Conservation (phyloP, 177 flowering plant species). For the Vitis hybrid region DNA sequence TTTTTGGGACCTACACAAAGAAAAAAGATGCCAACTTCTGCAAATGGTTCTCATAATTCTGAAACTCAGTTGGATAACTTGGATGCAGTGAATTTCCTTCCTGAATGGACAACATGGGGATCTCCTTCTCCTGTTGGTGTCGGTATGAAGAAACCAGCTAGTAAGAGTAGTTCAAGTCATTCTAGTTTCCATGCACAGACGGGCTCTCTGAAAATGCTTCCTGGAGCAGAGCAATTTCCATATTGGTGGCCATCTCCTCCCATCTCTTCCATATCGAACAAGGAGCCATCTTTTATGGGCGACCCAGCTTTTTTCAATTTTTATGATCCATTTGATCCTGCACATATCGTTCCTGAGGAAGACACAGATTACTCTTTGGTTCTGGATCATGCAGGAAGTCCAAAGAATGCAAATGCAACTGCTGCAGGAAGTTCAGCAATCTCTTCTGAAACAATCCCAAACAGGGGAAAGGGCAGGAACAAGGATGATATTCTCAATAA, state of each 20-base stretch:
- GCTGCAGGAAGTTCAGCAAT: conserved; percentile 20
- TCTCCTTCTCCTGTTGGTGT: too few relatives aligned
- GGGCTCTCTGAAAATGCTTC: conserved; percentile 1
- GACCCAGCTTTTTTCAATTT: neutral
- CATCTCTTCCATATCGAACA: neutral
- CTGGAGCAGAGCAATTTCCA: conserved; percentile 1
- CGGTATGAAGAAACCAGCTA: neutral
- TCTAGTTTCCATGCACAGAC: neutral
- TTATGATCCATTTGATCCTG: conserved; percentile 1
- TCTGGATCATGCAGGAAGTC: conserved; percentile 6
- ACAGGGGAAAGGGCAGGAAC: conserved; percentile 10
- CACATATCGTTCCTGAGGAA: conserved; percentile 11
- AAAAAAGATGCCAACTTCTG: conserved; percentile 12
- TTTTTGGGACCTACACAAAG: conserved; percentile 8
- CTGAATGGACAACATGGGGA: neutral
- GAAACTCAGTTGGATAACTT: neutral
- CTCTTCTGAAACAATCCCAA: conserved; percentile 4
- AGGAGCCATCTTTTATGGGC: neutral
- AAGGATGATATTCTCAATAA: conserved; percentile 45
- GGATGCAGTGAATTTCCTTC: neutral
- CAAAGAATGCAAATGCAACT: neutral
- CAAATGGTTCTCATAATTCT: conserved; percentile 14
- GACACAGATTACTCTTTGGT: conserved; percentile 2
- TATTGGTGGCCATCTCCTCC: conserved; percentile 8
- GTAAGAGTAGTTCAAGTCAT: neutral